phyloP scores from a whole-genome alignment of 768 basidiomycete species.

The Russula virescens region DNA sequence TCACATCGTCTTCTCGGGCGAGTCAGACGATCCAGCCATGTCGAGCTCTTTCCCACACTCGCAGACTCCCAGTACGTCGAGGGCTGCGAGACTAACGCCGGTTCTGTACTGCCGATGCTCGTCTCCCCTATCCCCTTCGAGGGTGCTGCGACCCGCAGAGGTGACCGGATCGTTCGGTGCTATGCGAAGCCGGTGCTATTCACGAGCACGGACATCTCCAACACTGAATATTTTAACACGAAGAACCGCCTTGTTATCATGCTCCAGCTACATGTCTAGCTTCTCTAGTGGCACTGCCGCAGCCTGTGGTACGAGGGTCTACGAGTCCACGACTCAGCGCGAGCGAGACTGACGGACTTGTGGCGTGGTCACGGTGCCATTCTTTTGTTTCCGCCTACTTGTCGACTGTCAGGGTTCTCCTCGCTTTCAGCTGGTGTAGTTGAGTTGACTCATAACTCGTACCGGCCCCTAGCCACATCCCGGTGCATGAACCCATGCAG shows the following conservation, averaged over 20 bases:
- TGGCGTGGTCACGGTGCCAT: too few relatives aligned
- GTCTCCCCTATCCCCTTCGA: not conserved
- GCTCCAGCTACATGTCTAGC: not conserved
- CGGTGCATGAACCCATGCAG: not conserved
- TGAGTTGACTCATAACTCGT: too few relatives aligned
- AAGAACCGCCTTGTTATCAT: not conserved
- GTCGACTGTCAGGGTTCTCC: not conserved
- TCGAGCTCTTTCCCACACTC: too few relatives aligned
- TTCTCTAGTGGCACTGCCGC: not conserved
- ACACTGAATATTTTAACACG: not conserved
- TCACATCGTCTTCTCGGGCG: too few relatives aligned
- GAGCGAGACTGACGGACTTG: not conserved
- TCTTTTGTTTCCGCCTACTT: not conserved
- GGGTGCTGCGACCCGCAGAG: not conserved
- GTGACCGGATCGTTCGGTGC: not conserved
- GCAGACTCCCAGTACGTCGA: too few relatives aligned
- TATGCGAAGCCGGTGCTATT: not conserved
- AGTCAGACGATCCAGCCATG: too few relatives aligned
- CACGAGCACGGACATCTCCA: not conserved
- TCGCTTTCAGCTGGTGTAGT: not conserved
- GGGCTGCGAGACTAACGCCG: too few relatives aligned
- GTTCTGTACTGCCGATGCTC: not conserved
- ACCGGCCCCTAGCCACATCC: not conserved
- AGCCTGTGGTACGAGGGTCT: not conserved
- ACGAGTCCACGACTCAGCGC: not conserved